Evolutionary conservation across 805 yeast genomes (phyloP), one percentile per base, ranked within the genome.

Genomic region (Geotrichum ghanense): DNA sequence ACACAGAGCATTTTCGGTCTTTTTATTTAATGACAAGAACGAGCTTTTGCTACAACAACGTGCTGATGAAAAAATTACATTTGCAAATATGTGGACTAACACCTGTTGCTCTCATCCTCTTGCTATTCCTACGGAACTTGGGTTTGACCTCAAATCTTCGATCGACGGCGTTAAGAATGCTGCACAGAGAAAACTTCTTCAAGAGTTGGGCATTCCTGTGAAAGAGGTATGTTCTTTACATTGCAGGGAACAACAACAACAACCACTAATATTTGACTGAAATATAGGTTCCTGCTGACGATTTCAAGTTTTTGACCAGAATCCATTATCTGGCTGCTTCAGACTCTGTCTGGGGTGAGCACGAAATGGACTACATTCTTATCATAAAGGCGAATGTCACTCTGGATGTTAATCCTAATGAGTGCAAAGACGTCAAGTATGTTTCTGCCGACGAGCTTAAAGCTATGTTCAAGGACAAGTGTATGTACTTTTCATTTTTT

Each of bases 71-170:
- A 92, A 92, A 65, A 92, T 92, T 68, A 92, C 99, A 1, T 92
- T 92, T 66, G 95, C 97, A 0, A 79, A 79, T 49, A 79, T 89
- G 82, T 92, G 99, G 99, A 92, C 99, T 22, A 92, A 92, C 64
- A 92, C 99, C 1, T 92, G 99, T 67, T 92, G 99, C 65, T 89
- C 97, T 1, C 99, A 92, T 63, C 99, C 99, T 7, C 71, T 92
- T 45, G 87, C 95, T 46, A 77, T 87, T 27, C 74, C 80, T 34
- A 69, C 77, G 31, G 99, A 92, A 65, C 69, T 88, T 60, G 97
- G 97, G 9, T 59, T 68, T 27, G 65, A 67, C 43, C 70, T 89
- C 49, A 64, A 68, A 3, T 67, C 71, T 27, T 84, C 94, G 6
- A 70, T 90, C 5, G 64, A 66, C 22, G 98, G 98, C 49, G 95